Evolutionary conservation across 768 basidiomycete species (phyloP).

Genomic region (Paxillus ammoniavirescens): DNA sequence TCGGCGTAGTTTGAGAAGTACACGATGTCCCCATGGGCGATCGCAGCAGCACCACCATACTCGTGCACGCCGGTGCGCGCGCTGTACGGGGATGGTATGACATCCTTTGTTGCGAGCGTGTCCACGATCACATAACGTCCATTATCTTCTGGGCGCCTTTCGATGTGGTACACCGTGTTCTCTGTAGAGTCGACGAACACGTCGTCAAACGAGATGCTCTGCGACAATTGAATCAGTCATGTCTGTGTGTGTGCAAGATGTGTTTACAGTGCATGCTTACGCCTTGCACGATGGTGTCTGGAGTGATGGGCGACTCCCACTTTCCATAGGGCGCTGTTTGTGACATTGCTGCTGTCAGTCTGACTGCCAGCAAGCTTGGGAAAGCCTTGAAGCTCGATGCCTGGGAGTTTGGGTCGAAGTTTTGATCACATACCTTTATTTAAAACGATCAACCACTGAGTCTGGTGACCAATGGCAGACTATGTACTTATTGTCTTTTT

Average conservation of each 20-base stretch:
- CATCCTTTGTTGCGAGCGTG: slow-evolving; percentile 44
- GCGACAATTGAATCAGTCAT: background rate
- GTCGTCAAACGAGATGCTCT: slow-evolving; percentile 37
- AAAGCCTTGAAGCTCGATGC: no score
- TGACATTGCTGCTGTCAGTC: slow-evolving; percentile 8
- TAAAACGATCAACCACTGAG: no score
- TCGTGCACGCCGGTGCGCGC: slow-evolving; percentile 62
- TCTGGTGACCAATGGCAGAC: no score
- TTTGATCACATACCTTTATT: no score
- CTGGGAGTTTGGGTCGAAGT: no score
- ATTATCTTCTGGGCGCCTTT: slow-evolving; percentile 55
- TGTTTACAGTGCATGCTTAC: slow-evolving; percentile 28
- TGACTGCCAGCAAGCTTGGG: no score
- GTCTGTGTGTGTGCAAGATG: background rate
- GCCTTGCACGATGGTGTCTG: slow-evolving; percentile 48
- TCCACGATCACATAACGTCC: slow-evolving; percentile 59
- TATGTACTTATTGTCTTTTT: no score
- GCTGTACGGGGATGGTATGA: slow-evolving; percentile 55
- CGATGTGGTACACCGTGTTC: slow-evolving; percentile 50
- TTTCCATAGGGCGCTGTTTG: slow-evolving; percentile 53
- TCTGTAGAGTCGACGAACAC: slow-evolving; percentile 53
- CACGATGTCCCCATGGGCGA: slow-evolving; percentile 45
- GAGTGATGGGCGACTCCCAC: slow-evolving; percentile 58
- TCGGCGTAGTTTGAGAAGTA: slow-evolving; percentile 62
- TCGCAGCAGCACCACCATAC: slow-evolving; percentile 66